Evolutionary conservation across 129 eudicot species (phyloP).

Genomic region (Centaurea solstitialis): DNA sequence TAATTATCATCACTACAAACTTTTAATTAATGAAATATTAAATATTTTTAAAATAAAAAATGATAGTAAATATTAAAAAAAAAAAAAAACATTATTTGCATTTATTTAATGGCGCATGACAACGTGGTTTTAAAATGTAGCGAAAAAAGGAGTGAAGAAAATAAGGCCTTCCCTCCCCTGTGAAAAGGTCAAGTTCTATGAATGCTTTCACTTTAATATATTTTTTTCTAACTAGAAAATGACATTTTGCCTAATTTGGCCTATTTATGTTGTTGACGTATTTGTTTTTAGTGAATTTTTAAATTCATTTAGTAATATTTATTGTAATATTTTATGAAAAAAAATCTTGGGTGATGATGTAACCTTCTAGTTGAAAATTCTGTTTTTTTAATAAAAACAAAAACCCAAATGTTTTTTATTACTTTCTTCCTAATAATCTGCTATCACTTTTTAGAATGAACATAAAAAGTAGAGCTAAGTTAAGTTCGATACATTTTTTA

Average conservation of each 20-base stretch:
- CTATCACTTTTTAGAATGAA: neutral
- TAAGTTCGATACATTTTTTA: no score
- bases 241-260: constrained; percentile 42
- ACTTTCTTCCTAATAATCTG: neutral
- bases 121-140: constrained; percentile 33
- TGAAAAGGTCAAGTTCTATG: constrained; percentile 44
- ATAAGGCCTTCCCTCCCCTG: constrained; percentile 31
- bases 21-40: no score
- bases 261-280: constrained; percentile 40
- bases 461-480: no score
- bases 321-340: neutral
- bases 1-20: neutral
- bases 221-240: constrained; percentile 31
- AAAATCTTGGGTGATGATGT: constrained; percentile 21
- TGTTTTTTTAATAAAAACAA: neutral
- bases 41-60: no score
- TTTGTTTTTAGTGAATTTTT: constrained; percentile 36
- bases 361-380: neutral
- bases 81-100: no score
- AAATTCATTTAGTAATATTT: neutral
- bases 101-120: constrained; percentile 34
- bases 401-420: neutral
- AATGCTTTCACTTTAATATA: constrained; percentile 16
- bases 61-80: no score
- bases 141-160: constrained; percentile 34